A percentile compares a stretch with the other conserved stretches of the same genome.
Evolutionary conservation across 2,329 filamentous ascomycete species (phyloP).

Genomic region (Aspergillus sp.): DNA sequence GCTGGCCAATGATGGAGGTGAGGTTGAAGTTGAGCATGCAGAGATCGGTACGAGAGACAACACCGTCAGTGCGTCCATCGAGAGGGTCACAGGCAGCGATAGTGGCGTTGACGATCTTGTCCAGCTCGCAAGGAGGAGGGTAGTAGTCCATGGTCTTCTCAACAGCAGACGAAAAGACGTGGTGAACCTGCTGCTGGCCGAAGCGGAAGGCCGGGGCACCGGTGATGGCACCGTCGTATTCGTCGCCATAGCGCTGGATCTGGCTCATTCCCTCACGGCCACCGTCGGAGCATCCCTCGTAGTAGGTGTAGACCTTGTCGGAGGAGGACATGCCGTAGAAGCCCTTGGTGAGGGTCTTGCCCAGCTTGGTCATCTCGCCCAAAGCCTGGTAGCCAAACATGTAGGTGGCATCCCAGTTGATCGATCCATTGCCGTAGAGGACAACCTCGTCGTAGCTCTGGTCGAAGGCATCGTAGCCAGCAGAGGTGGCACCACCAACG

Average conservation of each 20-base stretch:
- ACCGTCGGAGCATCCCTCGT: slow-evolving; percentile 52
- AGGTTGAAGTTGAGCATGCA: slow-evolving; percentile 42
- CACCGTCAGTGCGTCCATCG: slow-evolving; percentile 50
- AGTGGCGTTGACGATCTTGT: slow-evolving; percentile 44
- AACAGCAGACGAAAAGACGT: slow-evolving; percentile 34
- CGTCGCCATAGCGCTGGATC: slow-evolving; percentile 46
- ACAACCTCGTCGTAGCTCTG: slow-evolving; percentile 33
- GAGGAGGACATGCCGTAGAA: slow-evolving; percentile 32
- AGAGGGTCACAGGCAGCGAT: slow-evolving; percentile 50
- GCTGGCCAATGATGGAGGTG: slow-evolving; percentile 39
- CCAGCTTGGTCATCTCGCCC: slow-evolving; percentile 47
- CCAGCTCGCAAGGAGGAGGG: slow-evolving; percentile 32
- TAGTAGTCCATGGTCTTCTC: slow-evolving; percentile 40
- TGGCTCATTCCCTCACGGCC: slow-evolving; percentile 51
- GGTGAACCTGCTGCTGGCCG: slow-evolving; percentile 40
- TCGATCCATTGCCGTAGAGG: slow-evolving; percentile 45
- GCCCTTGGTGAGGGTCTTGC: slow-evolving; percentile 40
- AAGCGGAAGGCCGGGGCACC: slow-evolving; percentile 46
- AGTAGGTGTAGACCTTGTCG: slow-evolving; percentile 41
- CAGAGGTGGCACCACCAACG: slow-evolving; percentile 37
- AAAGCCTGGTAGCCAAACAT: slow-evolving; percentile 45
- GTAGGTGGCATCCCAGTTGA: slow-evolving; percentile 29
- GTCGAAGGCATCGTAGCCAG: slow-evolving; percentile 42
- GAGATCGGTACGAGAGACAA: slow-evolving; percentile 45
- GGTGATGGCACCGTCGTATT: slow-evolving; percentile 43